These are phyloP conservation scores for Cucumis melo DNA, from an alignment of 306 rosid species.

Conservation along the genomic window DNA sequence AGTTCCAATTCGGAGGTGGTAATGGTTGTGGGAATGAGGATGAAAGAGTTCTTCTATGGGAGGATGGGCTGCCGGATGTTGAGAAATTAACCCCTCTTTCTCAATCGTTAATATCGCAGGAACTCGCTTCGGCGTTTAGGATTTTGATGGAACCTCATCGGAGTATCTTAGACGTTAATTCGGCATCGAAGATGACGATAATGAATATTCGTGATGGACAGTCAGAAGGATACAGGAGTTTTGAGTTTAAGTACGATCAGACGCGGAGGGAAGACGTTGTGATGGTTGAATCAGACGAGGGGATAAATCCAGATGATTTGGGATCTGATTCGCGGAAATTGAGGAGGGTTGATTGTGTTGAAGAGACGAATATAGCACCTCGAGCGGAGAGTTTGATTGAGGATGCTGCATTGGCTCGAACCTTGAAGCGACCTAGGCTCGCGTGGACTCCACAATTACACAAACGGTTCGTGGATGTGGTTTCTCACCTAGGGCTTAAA, in stretches of 20 bases:
- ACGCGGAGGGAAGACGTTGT: conserved; percentile 12
- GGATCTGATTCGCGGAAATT: conserved; percentile 47
- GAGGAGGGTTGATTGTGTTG: conserved; percentile 41
- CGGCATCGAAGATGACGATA: conserved; percentile 61
- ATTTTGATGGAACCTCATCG: conserved; percentile 60
- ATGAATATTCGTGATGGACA: conserved; percentile 35
- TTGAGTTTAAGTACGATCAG: conserved; percentile 19
- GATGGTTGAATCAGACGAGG: conserved; percentile 32
- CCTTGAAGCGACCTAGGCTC: conserved; percentile 57
- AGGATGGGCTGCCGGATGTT: conserved; percentile 46
- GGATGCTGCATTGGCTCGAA: conserved; percentile 24
- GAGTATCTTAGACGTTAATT: conserved; percentile 49
- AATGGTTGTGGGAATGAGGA: conserved; percentile 5
- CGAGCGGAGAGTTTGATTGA: conserved; percentile 24
- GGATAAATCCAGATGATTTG: conserved; percentile 28
- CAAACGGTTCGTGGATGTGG: conserved; percentile 87
- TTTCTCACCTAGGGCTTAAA: conserved; percentile 73
- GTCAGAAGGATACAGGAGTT: conserved; percentile 26
- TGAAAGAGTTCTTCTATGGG: conserved; percentile 68
- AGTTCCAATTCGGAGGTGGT: conserved; percentile 10
- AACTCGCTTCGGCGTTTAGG: conserved; percentile 76
- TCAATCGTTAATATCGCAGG: conserved; percentile 54
- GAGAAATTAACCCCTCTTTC: conserved; percentile 64
- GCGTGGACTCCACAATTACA: conserved; percentile 95
- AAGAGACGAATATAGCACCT: conserved; percentile 44